Base-by-base conservation (phyloP, 108 stramenopile species). In the Skeletonema grethae region DNA sequence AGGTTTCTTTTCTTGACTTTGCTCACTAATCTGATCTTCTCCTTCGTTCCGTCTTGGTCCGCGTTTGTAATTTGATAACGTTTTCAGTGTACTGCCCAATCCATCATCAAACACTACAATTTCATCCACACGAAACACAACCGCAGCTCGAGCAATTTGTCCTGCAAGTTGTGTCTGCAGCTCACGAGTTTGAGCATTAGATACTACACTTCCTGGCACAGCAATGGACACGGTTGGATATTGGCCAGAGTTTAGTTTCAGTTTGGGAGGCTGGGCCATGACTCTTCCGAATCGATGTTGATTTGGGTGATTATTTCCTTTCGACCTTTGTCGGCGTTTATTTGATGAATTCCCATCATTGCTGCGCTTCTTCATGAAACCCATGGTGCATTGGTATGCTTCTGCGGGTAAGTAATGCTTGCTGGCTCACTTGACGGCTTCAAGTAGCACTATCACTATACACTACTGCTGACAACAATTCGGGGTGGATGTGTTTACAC, bases 71-170 rank as follows among this genome's bases (percentile, higher is more conserved):
- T 74, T 74, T 10, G 78, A 81, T 3, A 61, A 13, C 59, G 70
- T 83, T 69, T 63, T 78, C 68, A 64, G 74, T 41, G 39, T 63
- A 12, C 57, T 57, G 3, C 73, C 85, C 8, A 89, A 66, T 48
- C 89, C 90, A 82, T 99, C 98, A 63, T 97, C 96, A 71, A 92
- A 99, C 0, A 99, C 96, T 31, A 99, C 82, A 65, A 99, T 87
- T 85, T 99, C 98, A 77, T 99, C 98, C 2, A 98, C 92, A 63
- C 97, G 91, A 70, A 95, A 99, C 55, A 99, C 91, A 1, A 95
- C 91, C 2, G 95, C 94, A 0, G 98, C 97, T 11, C 98, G 91
- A 25, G 97, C 97, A 61, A 99, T 97, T 69, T 96, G 92, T 7
- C 97, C 97, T 4, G 96, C 96, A 36, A 98, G 73, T 38, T 93